A percentile compares a stretch with the other conserved stretches of the same genome.
These are phyloP conservation scores for Fagopyrum esculentum DNA, from an alignment of 148 eudicot species.

Conservation along the genomic window DNA sequence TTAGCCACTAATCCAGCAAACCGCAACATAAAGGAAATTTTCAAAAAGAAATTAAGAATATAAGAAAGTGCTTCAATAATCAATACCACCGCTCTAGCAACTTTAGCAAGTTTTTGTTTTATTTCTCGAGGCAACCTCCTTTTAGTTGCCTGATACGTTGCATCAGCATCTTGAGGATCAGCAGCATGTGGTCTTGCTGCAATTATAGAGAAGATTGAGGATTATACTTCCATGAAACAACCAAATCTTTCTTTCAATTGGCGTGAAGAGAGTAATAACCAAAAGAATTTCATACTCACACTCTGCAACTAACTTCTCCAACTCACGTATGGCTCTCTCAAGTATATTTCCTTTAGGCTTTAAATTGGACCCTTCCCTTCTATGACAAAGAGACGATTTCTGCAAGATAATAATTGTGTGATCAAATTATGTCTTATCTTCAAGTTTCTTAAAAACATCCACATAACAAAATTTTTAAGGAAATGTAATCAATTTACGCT, in stretches of 20 bases:
- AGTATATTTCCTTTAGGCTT: conserved; percentile 60
- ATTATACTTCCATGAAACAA: background rate
- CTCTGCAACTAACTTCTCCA: conserved; percentile 92
- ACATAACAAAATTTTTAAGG: no score
- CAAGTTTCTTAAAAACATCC: background rate
- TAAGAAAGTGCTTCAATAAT: conserved; percentile 26
- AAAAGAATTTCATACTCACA: conserved; percentile 33
- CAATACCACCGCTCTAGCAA: conserved; percentile 85
- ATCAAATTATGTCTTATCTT: conserved; percentile 3
- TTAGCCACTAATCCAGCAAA: background rate
- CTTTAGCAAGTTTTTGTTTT: conserved; percentile 92
- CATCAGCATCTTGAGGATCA: conserved; percentile 71
- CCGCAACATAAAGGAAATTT: background rate
- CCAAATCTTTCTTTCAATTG: conserved; percentile 12
- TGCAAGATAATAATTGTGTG: conserved; percentile 22
- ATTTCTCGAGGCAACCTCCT: conserved; percentile 90
- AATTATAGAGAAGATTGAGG: conserved; percentile 18
- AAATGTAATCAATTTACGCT: no score
- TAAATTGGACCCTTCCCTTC: conserved; percentile 65
- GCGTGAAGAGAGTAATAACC: background rate
- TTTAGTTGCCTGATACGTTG: conserved; percentile 63
- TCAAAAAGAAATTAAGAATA: background rate
- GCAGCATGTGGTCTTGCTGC: conserved; percentile 70
- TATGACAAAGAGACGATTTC: conserved; percentile 46
- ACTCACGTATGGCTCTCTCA: conserved; percentile 79